Base-by-base conservation (phyloP, 2,329 filamentous ascomycete genomes). In the Neopestalotiopsis sp. region DNA sequence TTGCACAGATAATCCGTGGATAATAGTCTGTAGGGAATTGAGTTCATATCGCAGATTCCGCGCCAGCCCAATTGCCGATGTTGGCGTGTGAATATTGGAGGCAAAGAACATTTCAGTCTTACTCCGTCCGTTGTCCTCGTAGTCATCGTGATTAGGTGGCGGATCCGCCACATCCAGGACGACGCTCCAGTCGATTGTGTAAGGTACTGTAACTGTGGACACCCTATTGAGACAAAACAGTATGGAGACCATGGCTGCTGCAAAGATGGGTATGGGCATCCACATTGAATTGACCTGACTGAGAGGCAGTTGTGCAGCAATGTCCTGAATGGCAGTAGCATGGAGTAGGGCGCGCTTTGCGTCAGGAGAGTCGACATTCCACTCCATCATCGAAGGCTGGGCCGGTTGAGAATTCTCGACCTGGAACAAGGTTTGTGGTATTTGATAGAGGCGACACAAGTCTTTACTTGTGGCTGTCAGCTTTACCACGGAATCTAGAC, bases 201-300 rank as follows among this genome's bases (percentile, higher is more conserved):
- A 30, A 40, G 65, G 65, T n/a, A 67, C 17, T 4, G 65, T 34
- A 7, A 67, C 65, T 34, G 65, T 61, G 12, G 56, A 45, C n/a
- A 67, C 17, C 4, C 65, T 56, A 14, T 45, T 61, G 20, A 67
- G 56, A 49, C 65, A 67, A 34, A 67, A 61, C 14, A 67, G 28
- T 24, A 14, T 40, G 10, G 17, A 67, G 2, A 67, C 58, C 28
- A 57, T 59, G 5, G 65, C 65, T 24, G 65, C 65, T 24, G 65
- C 34, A 45, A 67, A 67, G 9, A 67, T 61, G 14, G 65, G 65
- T 34, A 67, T 61, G 9, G 65, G 56, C 56, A 61, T 67, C 65
- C 65, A 67, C 56, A 61, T 59, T 13, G 65, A 59, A n/a, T 67
- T 53, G 32, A 61, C 58, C 17, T 67, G 65, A 24, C 38, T 67